A percentile compares a stretch with the other conserved stretches of the same genome.
These are phyloP conservation scores for Pleurotus pulmonarius DNA, from an alignment of 768 basidiomycete species.

Conservation along the genomic window DNA sequence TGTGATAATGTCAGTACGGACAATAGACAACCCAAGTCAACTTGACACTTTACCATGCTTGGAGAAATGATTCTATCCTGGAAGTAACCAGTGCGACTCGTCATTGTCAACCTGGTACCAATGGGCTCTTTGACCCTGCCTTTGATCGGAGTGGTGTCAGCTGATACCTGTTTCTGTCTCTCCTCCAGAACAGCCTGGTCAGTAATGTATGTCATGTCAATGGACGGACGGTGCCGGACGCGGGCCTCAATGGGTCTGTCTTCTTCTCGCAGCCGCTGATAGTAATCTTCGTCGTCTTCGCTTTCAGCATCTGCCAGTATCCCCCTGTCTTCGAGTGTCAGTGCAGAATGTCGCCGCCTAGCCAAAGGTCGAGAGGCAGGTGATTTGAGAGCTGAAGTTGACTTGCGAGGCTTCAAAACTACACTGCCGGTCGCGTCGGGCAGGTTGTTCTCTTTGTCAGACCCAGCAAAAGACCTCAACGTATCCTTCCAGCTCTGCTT, in stretches of 20 bases:
- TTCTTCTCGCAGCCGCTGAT: constrained; percentile 51
- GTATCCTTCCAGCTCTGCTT: constrained; percentile 61
- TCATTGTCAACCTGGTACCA: constrained; percentile 91
- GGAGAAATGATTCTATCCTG: constrained; percentile 93
- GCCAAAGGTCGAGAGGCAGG: constrained; percentile 1
- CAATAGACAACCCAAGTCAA: not conserved
- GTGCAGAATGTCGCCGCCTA: constrained; percentile 3
- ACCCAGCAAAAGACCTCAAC: constrained; percentile 29
- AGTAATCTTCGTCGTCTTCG: constrained; percentile 49
- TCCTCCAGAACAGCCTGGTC: constrained; percentile 39
- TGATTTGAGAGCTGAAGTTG: constrained; percentile 5
- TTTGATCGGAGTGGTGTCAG: constrained; percentile 21
- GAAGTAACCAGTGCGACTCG: constrained; percentile 89
- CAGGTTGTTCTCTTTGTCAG: constrained; percentile 30
- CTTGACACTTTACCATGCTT: constrained; percentile 72
- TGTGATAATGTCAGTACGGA: constrained; percentile 1
- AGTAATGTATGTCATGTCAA: constrained; percentile 12
- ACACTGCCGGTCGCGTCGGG: constrained; percentile 20
- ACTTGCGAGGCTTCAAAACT: constrained; percentile 8
- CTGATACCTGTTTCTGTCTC: constrained; percentile 48
- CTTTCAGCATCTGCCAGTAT: constrained; percentile 52
- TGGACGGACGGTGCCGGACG: constrained; percentile 35
- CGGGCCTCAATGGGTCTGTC: constrained; percentile 75
- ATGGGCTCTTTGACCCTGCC: constrained; percentile 54
- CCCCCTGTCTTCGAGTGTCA: constrained; percentile 41